Conservation (phyloP, 495 filamentous ascomycete species). For the Aspergillus kassunensis region DNA sequence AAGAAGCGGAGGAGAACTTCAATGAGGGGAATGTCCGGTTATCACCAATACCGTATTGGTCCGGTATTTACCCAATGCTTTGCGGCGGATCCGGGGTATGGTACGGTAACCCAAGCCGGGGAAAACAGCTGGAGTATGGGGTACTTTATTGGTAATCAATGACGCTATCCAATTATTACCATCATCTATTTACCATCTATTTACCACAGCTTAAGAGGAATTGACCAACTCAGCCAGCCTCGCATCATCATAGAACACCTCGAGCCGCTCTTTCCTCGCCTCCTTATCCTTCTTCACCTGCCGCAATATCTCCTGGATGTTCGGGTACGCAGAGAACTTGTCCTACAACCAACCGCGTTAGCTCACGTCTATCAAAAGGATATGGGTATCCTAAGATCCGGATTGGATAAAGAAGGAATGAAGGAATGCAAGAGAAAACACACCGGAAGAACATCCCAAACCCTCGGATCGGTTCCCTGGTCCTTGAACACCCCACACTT, state of each 20-base stretch:
- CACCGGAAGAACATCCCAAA: conserved; percentile 39
- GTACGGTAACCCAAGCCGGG: not conserved
- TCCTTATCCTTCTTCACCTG: conserved; percentile 32
- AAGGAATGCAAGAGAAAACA: not conserved
- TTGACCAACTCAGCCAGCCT: conserved; percentile 18
- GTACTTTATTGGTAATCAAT: too few relatives aligned
- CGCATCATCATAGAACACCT: conserved; percentile 30
- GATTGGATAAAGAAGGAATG: not conserved
- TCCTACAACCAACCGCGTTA: conserved; percentile 18
- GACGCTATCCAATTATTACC: too few relatives aligned
- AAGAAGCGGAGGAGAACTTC: not conserved
- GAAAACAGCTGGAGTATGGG: not conserved
- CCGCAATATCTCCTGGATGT: conserved; percentile 31
- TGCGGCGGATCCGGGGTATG: not conserved
- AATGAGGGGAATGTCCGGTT: conserved; percentile 2
- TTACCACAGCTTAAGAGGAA: not conserved
- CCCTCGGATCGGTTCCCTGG: conserved; percentile 37
- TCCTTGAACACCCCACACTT: conserved; percentile 34
- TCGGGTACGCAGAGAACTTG: conserved; percentile 34
- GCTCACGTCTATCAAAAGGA: too few relatives aligned
- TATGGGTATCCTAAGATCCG: too few relatives aligned
- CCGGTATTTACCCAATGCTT: not conserved
- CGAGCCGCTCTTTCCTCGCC: conserved; percentile 22
- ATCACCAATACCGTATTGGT: not conserved
- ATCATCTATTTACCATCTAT: too few relatives aligned